These are phyloP conservation scores for Mycena latifolia DNA, from an alignment of 768 basidiomycete genomes.

Conservation along the genomic window DNA sequence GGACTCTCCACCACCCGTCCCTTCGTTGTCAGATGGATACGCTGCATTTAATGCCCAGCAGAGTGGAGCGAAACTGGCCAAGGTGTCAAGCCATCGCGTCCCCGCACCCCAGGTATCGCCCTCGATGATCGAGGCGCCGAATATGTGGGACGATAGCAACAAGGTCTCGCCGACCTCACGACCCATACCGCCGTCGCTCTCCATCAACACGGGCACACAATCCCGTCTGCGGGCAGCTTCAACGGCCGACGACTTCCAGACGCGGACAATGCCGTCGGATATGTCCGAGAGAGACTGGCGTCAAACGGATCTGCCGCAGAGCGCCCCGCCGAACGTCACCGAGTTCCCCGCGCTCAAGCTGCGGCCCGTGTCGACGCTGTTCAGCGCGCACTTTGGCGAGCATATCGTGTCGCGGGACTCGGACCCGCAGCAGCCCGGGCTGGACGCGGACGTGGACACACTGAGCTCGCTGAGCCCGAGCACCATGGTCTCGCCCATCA, in stretches of 20 bases:
- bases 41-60: slow-evolving; percentile 45
- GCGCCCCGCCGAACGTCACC: slow-evolving; percentile 73
- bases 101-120: slow-evolving; percentile 58
- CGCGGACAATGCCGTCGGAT: slow-evolving; percentile 39
- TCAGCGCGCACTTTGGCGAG: slow-evolving; percentile 76
- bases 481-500: slow-evolving; percentile 61
- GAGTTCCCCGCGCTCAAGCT: slow-evolving; percentile 78
- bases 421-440: slow-evolving; percentile 50
- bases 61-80: slow-evolving; percentile 37
- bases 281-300: slow-evolving; percentile 43
- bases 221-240: slow-evolving; percentile 40
- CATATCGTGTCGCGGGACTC: slow-evolving; percentile 49
- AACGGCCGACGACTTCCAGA: slow-evolving; percentile 40
- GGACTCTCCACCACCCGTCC: slow-evolving; percentile 67
- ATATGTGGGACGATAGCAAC: slow-evolving; percentile 29
- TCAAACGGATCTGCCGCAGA: slow-evolving; percentile 55
- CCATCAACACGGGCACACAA: slow-evolving; percentile 53
- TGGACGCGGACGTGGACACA: slow-evolving; percentile 60
- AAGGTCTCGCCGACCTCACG: slow-evolving; percentile 42
- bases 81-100: slow-evolving; percentile 51
- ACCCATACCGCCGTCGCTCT: slow-evolving; percentile 54
- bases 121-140: slow-evolving; percentile 44
- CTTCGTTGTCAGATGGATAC: slow-evolving; percentile 57
- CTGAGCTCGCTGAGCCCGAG: slow-evolving; percentile 62
- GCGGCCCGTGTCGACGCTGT: slow-evolving; percentile 81